Conservation (phyloP, 495 filamentous ascomycete species). For the Daldinia childiae region DNA sequence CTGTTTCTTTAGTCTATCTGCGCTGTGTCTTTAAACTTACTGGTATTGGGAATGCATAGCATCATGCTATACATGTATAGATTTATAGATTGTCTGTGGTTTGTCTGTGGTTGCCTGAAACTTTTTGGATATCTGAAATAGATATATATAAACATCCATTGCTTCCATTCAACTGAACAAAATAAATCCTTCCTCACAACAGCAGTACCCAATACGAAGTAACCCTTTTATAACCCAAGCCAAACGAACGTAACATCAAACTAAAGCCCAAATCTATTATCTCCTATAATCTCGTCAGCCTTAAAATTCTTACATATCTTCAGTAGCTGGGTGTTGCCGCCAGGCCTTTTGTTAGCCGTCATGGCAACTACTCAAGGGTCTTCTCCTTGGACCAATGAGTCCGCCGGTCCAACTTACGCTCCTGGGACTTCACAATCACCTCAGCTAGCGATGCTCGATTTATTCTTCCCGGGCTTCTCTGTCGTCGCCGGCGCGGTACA, state of each 20-base stretch:
- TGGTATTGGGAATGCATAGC: neutral
- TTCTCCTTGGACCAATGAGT: slow-evolving; percentile 13
- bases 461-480: slow-evolving; percentile 78
- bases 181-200: neutral
- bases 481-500: slow-evolving; percentile 67
- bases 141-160: slow-evolving; percentile 10
- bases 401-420: slow-evolving; percentile 4
- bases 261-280: neutral
- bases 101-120: neutral
- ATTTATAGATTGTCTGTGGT: neutral
- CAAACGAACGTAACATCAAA: neutral
- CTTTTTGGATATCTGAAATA: neutral
- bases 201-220: neutral
- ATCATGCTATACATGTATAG: neutral
- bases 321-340: neutral
- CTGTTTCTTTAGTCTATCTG: no score
- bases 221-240: neutral
- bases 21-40: no score
- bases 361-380: slow-evolving; percentile 35
- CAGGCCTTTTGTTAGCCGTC: neutral
- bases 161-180: neutral
- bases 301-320: neutral
- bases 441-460: slow-evolving; percentile 67
- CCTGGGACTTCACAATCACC: slow-evolving; percentile 14
- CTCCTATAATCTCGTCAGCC: neutral